A percentile compares a stretch with the other conserved stretches of the same genome.
phyloP scores from a whole-genome alignment of 2,329 filamentous ascomycete genomes.

The Colletotrichum sidae region DNA sequence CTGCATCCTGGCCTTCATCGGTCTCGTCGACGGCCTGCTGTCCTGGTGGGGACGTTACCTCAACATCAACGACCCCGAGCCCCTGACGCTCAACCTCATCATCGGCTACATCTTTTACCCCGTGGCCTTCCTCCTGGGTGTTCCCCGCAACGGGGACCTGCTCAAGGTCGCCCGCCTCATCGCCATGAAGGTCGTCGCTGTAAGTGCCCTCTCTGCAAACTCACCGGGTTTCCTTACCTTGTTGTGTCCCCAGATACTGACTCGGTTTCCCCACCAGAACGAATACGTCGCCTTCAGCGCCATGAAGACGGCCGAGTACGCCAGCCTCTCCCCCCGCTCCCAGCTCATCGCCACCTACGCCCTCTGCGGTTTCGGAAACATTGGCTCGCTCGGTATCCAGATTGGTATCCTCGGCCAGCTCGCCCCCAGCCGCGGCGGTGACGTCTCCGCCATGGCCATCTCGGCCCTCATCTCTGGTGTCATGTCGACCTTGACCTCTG shows the following conservation, averaged over 20 bases:
- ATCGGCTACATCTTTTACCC: conserved; percentile 84
- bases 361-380: conserved; percentile 86
- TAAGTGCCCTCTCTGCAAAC: conserved; percentile 47
- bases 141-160: conserved; percentile 74
- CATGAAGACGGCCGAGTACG: conserved; percentile 62
- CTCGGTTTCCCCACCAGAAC: conserved; percentile 61
- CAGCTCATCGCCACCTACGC: conserved; percentile 87
- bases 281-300: conserved; percentile 82
- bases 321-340: conserved; percentile 74
- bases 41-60: conserved; percentile 88
- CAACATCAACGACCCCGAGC: conserved; percentile 73
- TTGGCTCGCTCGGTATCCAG: conserved; percentile 88
- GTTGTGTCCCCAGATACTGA: conserved; percentile 41
- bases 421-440: conserved; percentile 77
- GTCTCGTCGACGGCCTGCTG: conserved; percentile 79
- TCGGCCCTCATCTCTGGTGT: conserved; percentile 84
- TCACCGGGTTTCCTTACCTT: conserved; percentile 13
- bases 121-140: conserved; percentile 83
- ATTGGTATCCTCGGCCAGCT: conserved; percentile 89
- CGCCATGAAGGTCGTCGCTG: conserved; percentile 83
- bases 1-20: conserved; percentile 84
- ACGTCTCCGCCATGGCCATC: conserved; percentile 80
- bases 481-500: conserved; percentile 82
- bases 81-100: conserved; percentile 79
- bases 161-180: conserved; percentile 83